Conservation (phyloP, 2,329 filamentous ascomycete genomes). For the Fusarium sterilihyphosum region DNA sequence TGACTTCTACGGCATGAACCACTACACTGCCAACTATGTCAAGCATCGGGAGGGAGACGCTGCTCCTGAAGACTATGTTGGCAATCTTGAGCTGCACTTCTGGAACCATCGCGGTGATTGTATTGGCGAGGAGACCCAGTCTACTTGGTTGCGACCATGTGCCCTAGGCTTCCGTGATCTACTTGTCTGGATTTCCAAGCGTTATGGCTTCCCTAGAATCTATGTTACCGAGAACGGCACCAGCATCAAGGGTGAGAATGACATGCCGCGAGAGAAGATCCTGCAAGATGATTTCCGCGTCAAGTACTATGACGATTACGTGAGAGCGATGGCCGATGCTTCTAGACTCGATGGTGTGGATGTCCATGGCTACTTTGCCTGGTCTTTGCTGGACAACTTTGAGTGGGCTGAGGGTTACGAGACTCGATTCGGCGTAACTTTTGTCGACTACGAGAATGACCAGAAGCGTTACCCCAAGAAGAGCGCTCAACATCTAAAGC, state of each 20-base stretch:
- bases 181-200: conserved; percentile 78
- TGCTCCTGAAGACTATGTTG: conserved; percentile 73
- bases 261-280: conserved; percentile 74
- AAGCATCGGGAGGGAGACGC: conserved; percentile 73
- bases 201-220: conserved; percentile 80
- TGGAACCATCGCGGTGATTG: conserved; percentile 76
- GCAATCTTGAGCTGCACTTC: conserved; percentile 78
- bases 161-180: conserved; percentile 81
- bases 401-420: conserved; percentile 94
- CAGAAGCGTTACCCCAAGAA: conserved; percentile 87
- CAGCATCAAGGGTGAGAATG: conserved; percentile 83
- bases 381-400: conserved; percentile 91
- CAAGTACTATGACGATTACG: conserved; percentile 81
- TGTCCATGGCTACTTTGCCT: conserved; percentile 83
- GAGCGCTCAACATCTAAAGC: conserved; percentile 77
- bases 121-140: conserved; percentile 86
- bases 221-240: conserved; percentile 93
- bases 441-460: conserved; percentile 81
- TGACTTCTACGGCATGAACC: conserved; percentile 95
- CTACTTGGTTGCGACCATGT: conserved; percentile 81
- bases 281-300: conserved; percentile 84
- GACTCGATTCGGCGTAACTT: conserved; percentile 86
- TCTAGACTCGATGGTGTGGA: conserved; percentile 78
- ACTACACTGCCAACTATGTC: conserved; percentile 91
- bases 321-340: conserved; percentile 79